Evolutionary conservation across 2,329 filamentous ascomycete species (phyloP), one percentile per base, ranked within the genome.

Genomic region (Magnaporthiopsis poae): DNA sequence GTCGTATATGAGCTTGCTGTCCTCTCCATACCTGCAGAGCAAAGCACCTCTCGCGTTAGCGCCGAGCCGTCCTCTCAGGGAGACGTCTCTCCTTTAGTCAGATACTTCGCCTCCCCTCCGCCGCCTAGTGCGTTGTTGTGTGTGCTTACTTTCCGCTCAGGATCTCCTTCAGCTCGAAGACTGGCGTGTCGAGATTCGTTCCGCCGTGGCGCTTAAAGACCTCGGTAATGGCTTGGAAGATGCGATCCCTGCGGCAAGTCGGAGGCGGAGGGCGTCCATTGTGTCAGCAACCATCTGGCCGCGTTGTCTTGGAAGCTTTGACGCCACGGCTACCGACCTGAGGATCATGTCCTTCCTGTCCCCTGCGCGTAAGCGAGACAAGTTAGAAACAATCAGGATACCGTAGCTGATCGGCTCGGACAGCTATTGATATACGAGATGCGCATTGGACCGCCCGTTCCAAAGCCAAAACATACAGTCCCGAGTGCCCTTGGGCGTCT

Each of bases 401-500:
- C 11, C 21, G n/a, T 21, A 25, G 7, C 4, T 61, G 33, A 27
- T 31, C 13, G 39, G 56, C 60, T 2, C 18, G 13, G 13, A 27
- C 2, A 21, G 27, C 3, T 27, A 33, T 61, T 29, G 27, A 12
- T 29, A 27, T 9, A 25, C 12, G 25, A 61, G 12, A 25, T 15
- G 13, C 11, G 25, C 60, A 61, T 61, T 61, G 60, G 2, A 2
- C 31, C 13, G 5, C 27, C 25, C 18, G 60, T 18, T 31, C 27
- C 60, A 11, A 33, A 31, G 12, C 60, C 27, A 61, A 33, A 33
- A 65, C 64, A 33, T 62, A 65, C 86, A 81, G 76, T 92, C 90
- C 72, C 88, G 86, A 65, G 90, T 92, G 69, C 90, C 90, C 81
- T 92, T 92, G 68, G 90, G 89, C 71, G 87, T 89, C 81, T 92